Conservation (phyloP, 75 land plant genomes). For the Cupressus sempervirens region DNA sequence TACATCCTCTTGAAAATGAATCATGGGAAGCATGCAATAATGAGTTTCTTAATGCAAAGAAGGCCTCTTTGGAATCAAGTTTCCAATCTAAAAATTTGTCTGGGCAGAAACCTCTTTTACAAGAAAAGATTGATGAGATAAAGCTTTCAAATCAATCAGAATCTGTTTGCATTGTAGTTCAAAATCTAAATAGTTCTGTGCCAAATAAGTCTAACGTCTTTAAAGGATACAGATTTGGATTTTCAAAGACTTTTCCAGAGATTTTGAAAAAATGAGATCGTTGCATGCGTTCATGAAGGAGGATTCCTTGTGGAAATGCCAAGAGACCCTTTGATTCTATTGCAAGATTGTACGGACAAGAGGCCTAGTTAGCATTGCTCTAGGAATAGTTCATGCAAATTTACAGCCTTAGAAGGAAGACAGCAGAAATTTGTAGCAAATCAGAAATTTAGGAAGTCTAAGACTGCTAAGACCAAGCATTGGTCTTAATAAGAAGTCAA, state of each 20-base stretch:
- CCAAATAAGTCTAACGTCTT: neutral
- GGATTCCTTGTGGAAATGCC: too few relatives aligned
- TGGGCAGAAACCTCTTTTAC: neutral
- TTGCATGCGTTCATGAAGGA: too few relatives aligned
- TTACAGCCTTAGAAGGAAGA: too few relatives aligned
- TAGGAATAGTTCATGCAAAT: too few relatives aligned
- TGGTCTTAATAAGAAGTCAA: too few relatives aligned
- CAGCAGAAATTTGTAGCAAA: too few relatives aligned
- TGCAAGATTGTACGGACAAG: too few relatives aligned
- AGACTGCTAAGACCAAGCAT: too few relatives aligned
- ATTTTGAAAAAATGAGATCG: too few relatives aligned
- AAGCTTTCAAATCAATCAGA: neutral
- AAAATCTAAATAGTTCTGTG: neutral
- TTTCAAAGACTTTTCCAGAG: slow-evolving; percentile 16
- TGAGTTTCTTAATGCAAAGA: neutral
- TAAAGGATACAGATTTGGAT: slow-evolving; percentile 17
- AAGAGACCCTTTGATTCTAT: too few relatives aligned
- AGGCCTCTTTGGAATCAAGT: neutral
- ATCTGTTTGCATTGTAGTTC: neutral
- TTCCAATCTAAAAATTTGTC: neutral
- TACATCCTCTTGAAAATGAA: neutral
- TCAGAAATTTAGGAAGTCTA: too few relatives aligned
- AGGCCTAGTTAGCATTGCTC: too few relatives aligned
- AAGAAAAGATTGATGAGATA: neutral
- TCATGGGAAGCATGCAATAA: neutral